A percentile compares a stretch with the other conserved stretches of the same genome.
Conservation (phyloP, 2,329 filamentous ascomycete species). For the Fusarium sp. region DNA sequence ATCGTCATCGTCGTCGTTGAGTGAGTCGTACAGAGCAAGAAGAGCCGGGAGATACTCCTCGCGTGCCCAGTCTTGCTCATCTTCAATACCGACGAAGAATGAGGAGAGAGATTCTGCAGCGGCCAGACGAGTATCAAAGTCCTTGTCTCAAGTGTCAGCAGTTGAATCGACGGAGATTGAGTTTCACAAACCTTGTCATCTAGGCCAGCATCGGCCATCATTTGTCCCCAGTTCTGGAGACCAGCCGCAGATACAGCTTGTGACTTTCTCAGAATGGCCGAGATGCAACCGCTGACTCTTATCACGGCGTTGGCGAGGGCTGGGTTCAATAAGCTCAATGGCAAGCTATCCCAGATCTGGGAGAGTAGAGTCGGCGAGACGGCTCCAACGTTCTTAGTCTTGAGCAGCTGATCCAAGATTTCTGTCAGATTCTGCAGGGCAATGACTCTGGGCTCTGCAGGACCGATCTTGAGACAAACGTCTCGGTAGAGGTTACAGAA, state of each 20-base stretch:
- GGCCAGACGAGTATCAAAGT: slow-evolving; percentile 74
- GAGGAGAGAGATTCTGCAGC: slow-evolving; percentile 67
- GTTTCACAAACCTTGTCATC: slow-evolving; percentile 59
- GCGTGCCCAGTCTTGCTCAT: slow-evolving; percentile 34
- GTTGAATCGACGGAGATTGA: background rate
- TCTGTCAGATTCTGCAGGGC: slow-evolving; percentile 62
- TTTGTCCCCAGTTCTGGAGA: slow-evolving; percentile 59
- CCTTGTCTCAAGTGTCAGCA: slow-evolving; percentile 53
- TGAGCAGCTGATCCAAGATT: slow-evolving; percentile 57
- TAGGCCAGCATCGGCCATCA: slow-evolving; percentile 61
- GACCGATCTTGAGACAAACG: slow-evolving; percentile 52
- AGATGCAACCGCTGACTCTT: slow-evolving; percentile 59
- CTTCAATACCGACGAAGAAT: slow-evolving; percentile 54
- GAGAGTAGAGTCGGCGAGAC: slow-evolving; percentile 52
- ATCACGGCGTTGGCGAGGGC: slow-evolving; percentile 63
- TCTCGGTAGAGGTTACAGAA: slow-evolving; percentile 59
- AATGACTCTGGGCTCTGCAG: slow-evolving; percentile 59
- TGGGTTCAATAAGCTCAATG: slow-evolving; percentile 57
- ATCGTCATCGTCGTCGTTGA: slow-evolving; percentile 94
- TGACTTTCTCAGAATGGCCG: slow-evolving; percentile 50
- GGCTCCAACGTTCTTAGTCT: slow-evolving; percentile 34
- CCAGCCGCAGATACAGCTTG: slow-evolving; percentile 23
- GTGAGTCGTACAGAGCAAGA: slow-evolving; percentile 77
- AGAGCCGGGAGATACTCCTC: slow-evolving; percentile 66
- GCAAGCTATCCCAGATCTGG: slow-evolving; percentile 56